Evolutionary conservation across 164 flowering plant species (phyloP), one percentile per base, ranked within the genome.

Genomic region (Magnolia officinalis): DNA sequence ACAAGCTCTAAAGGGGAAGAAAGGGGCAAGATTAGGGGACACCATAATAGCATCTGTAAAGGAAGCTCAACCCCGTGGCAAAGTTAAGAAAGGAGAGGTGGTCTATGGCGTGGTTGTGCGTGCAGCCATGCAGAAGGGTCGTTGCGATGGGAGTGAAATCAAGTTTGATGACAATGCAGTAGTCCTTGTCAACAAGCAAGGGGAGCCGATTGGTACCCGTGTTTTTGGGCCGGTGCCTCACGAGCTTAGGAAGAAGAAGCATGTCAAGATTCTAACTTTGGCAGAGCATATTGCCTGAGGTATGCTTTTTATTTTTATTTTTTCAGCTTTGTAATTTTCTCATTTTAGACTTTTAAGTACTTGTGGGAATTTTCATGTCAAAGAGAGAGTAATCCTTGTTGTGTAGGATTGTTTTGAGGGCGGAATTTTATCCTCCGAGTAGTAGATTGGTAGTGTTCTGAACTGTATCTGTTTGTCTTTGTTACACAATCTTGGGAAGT

Each of bases 111-210:
- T 96, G 31, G 95, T 96, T 63, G 98, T 96, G 11, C 95, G 96
- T 64, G 97, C 99, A 72, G 98, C 98, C 64, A 96, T 92, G 98
- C 92, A 82, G 70, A 71, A 83, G 2, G 94, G 94, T 20, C 89
- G 96, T 29, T 87, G 90, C 79, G 96, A 96, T 83, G 99, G 98
- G 31, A 94, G 97, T 77, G 91, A 87, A 79, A 85, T 91, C 75
- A 92, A 87, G 83, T 93, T 95, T 82, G 98, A 95, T 81, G 98
- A 93, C 80, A 95, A 95, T 87, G 97, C 99, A 10, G 91, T 86
- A 8, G 98, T 93, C 19, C 87, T 95, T 63, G 83, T 95, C 71
- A 89, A 90, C 85, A 95, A 95, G 85, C 90, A 91, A 78, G 94
- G 92, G 24, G 94, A 93, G 81, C 98, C 98, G 18, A 82, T 86